A percentile compares a stretch with the other conserved stretches of the same genome.
Evolutionary conservation across 805 yeast species (phyloP).

Genomic region (Middelhovenomyces tepae): DNA sequence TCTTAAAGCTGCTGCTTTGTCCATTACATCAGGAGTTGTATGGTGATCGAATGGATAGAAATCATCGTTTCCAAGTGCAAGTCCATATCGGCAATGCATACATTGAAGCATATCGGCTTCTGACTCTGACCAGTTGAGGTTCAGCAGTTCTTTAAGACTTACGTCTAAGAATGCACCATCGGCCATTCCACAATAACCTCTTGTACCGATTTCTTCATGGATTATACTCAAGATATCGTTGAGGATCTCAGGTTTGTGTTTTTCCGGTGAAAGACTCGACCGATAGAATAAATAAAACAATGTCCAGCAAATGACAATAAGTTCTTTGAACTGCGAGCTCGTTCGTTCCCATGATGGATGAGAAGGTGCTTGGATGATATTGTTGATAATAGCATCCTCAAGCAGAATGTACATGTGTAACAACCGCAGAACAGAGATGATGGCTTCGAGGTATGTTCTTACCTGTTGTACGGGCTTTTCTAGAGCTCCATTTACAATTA

Average conservation of each 20-base stretch:
- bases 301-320: slow-evolving; percentile 28
- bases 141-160: slow-evolving; percentile 45
- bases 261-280: slow-evolving; percentile 16
- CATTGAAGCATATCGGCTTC: slow-evolving; percentile 71
- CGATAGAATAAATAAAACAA: slow-evolving; percentile 33
- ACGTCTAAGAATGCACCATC: slow-evolving; percentile 54
- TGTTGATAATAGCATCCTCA: slow-evolving; percentile 28
- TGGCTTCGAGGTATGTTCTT: slow-evolving; percentile 8
- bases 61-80: slow-evolving; percentile 48
- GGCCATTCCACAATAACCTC: slow-evolving; percentile 60
- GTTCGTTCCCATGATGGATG: slow-evolving; percentile 26
- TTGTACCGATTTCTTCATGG: slow-evolving; percentile 66
- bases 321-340: slow-evolving; percentile 22
- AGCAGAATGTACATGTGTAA: slow-evolving; percentile 28
- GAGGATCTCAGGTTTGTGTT: slow-evolving; percentile 18
- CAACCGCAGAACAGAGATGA: slow-evolving; percentile 25
- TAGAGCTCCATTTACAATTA: too few relatives aligned
- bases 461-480: too few relatives aligned
- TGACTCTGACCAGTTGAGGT: slow-evolving; percentile 38
- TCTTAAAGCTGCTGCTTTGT: slow-evolving; percentile 31
- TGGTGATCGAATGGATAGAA: slow-evolving; percentile 62
- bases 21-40: slow-evolving; percentile 35
- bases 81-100: slow-evolving; percentile 69
- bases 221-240: slow-evolving; percentile 46
- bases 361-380: slow-evolving; percentile 22